phyloP scores from a whole-genome alignment of 1,139 yeast genomes.

The Hyphopichia pseudoburtonii region DNA sequence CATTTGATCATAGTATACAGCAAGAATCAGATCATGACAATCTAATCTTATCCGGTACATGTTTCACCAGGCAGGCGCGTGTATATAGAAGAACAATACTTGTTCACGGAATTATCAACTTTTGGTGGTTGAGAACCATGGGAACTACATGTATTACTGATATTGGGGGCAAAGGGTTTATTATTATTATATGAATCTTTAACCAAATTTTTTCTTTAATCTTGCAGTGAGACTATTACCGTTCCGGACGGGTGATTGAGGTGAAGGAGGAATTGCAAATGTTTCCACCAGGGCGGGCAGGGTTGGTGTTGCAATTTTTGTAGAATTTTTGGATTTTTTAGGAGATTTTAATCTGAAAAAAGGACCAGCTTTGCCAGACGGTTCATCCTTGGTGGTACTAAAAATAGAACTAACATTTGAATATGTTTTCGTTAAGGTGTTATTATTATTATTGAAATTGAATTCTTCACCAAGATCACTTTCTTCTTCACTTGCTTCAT shows the following conservation, averaged over 20 bases:
- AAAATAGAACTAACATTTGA: conserved; percentile 24
- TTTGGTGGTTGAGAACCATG: too few species aligned
- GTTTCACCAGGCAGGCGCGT: too few species aligned
- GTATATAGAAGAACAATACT: too few species aligned
- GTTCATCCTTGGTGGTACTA: conserved; percentile 13
- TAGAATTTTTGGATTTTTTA: neutral
- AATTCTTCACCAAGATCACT: conserved; percentile 1
- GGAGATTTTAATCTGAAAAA: neutral
- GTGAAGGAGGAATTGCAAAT: neutral
- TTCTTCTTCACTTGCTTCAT: conserved; percentile 7
- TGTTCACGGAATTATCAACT: too few species aligned
- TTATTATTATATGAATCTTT: too few species aligned
- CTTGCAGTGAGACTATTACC: neutral
- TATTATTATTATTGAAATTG: too few species aligned
- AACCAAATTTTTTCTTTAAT: conserved; percentile 6
- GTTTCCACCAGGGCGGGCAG: too few species aligned
- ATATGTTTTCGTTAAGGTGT: conserved; percentile 13
- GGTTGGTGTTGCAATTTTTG: neutral
- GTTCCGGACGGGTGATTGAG: neutral
- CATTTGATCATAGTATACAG: too few species aligned
- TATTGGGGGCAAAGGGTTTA: too few species aligned
- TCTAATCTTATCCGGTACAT: too few species aligned
- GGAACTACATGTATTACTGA: too few species aligned
- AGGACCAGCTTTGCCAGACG: neutral
- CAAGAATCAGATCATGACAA: too few species aligned